Percentiles rank a stretch among this genome's conserved stretches.
Conservation (phyloP, 768 basidiomycete species). For the Mycena vitilis region DNA sequence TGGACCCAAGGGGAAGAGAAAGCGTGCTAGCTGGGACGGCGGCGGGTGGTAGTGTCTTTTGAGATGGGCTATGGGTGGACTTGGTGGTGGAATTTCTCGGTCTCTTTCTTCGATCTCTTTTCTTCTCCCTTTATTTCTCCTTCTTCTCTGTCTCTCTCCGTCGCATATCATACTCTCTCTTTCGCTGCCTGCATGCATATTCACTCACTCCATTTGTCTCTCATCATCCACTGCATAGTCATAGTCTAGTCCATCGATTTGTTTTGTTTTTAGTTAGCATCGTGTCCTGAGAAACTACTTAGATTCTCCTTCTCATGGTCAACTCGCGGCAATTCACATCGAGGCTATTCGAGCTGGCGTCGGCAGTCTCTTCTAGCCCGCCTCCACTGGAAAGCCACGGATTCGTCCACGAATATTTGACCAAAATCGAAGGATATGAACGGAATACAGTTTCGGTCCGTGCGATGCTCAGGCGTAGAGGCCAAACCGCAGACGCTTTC, state of each 20-base stretch:
- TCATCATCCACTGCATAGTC: constrained; percentile 5
- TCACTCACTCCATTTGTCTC: constrained; percentile 6
- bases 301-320: no score
- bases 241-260: constrained; percentile 6
- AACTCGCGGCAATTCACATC: no score
- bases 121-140: not conserved
- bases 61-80: not conserved
- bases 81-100: not conserved
- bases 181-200: constrained; percentile 1
- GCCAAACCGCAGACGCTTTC: no score
- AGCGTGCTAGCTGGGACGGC: constrained; percentile 61
- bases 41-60: constrained; percentile 35
- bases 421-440: no score
- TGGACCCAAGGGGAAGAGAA: constrained; percentile 46
- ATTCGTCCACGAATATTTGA: no score
- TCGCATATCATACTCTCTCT: constrained; percentile 10
- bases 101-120: not conserved
- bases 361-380: no score
- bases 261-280: not conserved
- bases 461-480: no score
- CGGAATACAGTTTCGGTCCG: no score
- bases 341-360: no score
- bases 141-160: not conserved
- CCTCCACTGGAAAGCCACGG: no score
- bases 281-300: not conserved